These are phyloP conservation scores for Penicillium pulvis DNA, from an alignment of 495 filamentous ascomycete species.

Conservation along the genomic window DNA sequence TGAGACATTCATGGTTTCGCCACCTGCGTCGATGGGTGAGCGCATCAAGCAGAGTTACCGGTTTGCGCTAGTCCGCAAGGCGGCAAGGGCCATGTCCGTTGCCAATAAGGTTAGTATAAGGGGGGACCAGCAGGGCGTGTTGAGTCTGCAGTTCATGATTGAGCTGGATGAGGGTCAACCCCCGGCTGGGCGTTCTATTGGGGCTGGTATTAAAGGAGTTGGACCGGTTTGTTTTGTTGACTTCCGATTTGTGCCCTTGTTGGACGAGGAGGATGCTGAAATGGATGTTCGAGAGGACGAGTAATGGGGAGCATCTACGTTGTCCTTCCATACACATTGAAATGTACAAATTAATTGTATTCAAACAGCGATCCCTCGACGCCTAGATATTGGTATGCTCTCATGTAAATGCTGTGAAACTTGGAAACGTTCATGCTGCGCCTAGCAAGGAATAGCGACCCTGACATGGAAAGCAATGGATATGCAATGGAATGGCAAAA, in stretches of 20 bases:
- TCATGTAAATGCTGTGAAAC: background rate
- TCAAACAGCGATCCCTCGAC: background rate
- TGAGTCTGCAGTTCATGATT: constrained; percentile 97
- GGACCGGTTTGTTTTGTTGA: constrained; percentile 69
- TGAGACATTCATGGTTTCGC: constrained; percentile 51
- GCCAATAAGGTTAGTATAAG: constrained; percentile 91
- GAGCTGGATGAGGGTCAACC: constrained; percentile 55
- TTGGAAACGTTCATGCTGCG: background rate
- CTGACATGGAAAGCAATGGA: background rate
- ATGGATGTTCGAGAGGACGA: constrained; percentile 25
- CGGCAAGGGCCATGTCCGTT: constrained; percentile 82
- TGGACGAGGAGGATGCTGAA: constrained; percentile 62
- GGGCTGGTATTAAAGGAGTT: constrained; percentile 22
- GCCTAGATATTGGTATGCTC: background rate
- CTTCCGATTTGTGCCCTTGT: constrained; percentile 73
- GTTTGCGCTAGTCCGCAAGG: constrained; percentile 80
- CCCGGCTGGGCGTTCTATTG: constrained; percentile 28
- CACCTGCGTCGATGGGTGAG: constrained; percentile 44
- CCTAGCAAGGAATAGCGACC: background rate
- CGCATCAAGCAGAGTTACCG: constrained; percentile 61
- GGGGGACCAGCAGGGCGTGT: constrained; percentile 81
- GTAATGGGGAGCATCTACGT: constrained; percentile 6
- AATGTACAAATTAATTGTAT: background rate
- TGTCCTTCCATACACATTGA: background rate
- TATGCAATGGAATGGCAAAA: background rate